Conservation (phyloP, 1,284 basidiomycete species). For the Psilocybe mexicana region DNA sequence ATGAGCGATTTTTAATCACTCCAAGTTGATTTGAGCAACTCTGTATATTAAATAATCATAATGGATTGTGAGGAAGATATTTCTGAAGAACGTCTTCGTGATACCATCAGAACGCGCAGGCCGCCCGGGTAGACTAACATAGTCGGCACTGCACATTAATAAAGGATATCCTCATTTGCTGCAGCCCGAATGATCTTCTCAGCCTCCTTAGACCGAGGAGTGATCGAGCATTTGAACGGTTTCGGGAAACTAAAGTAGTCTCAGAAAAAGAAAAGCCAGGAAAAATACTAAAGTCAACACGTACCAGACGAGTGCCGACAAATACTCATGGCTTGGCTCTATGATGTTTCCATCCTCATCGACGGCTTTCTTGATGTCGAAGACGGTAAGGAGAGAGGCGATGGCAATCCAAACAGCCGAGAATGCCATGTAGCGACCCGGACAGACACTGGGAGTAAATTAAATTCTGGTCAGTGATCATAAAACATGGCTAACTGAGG, state of each 20-base stretch:
- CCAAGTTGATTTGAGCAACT: no score
- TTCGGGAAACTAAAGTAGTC: neutral
- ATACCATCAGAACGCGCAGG: neutral
- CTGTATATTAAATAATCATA: no score
- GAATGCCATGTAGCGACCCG: neutral
- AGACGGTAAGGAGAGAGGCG: neutral
- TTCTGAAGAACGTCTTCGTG: neutral
- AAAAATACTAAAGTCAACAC: neutral
- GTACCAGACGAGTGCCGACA: neutral
- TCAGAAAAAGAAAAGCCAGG: neutral
- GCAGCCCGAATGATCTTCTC: neutral
- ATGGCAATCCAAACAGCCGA: neutral
- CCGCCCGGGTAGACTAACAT: no score
- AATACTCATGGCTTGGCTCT: neutral
- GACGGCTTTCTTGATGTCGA: neutral
- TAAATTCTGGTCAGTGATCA: no score
- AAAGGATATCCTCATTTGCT: neutral
- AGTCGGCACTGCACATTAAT: neutral
- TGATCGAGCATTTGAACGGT: constrained; percentile 3
- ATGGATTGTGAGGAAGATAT: no score
- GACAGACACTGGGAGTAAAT: neutral
- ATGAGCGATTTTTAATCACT: no score
- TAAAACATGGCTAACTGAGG: neutral
- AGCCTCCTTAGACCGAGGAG: neutral
- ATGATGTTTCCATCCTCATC: neutral